Percentiles rank a stretch among this genome's conserved stretches.
Conservation (phyloP, 371 early-diverging fungal species). For the Dentiscutata heterogama region DNA sequence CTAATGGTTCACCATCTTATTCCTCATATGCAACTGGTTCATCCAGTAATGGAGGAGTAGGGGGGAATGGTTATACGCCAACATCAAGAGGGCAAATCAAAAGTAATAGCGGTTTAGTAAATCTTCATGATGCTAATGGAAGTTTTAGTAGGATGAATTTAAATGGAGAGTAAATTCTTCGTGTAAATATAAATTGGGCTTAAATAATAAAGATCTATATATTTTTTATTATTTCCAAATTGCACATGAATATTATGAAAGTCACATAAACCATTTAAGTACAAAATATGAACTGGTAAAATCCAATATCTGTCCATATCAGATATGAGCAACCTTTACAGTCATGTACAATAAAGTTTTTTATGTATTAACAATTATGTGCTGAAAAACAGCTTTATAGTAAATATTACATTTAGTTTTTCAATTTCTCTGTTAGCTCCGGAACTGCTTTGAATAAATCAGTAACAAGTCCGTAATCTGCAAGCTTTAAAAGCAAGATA, state of each 20-base stretch:
- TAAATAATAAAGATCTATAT: no score
- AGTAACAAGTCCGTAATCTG: constrained; percentile 97
- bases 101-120: constrained; percentile 18
- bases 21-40: not conserved
- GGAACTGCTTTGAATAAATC: constrained; percentile 96
- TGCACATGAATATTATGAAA: no score
- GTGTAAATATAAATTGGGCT: no score
- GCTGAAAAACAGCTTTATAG: no score
- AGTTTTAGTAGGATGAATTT: constrained; percentile 42
- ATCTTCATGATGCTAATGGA: constrained; percentile 44
- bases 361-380: no score
- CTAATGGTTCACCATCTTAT: constrained; percentile 20
- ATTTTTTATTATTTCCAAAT: no score
- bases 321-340: no score
- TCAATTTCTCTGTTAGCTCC: constrained; percentile 92
- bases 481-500: constrained; percentile 58
- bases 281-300: no score
- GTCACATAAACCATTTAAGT: no score
- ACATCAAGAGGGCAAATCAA: constrained; percentile 23
- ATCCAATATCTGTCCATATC: no score
- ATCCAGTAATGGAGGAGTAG: not conserved
- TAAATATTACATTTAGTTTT: constrained; percentile 46
- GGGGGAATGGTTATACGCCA: not conserved
- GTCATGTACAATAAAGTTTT: no score
- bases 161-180: constrained; percentile 24